phyloP scores from a whole-genome alignment of 83 land plant genomes.

The Diphasiastrum complanatum region DNA sequence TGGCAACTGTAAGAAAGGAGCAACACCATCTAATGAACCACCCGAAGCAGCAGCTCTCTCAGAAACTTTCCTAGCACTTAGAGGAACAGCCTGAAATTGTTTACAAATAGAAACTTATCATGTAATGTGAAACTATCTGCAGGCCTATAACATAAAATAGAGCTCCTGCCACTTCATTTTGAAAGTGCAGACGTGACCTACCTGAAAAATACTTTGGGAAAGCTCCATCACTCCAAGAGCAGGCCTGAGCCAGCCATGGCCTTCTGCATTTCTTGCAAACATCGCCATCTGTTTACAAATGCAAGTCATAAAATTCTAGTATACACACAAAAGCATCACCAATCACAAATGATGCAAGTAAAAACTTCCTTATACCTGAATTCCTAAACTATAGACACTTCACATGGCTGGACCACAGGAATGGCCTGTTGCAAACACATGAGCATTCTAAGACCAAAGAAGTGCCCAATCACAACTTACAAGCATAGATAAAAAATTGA shows the following conservation, averaged over 20 bases:
- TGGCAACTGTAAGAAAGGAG: slow-evolving; percentile 51
- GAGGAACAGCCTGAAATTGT: slow-evolving; percentile 74
- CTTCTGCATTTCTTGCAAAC: slow-evolving; percentile 61
- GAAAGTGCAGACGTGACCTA: slow-evolving; percentile 15
- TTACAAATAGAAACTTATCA: not conserved
- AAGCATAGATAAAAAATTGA: too few relatives aligned
- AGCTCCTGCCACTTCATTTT: not conserved
- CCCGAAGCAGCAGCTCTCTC: slow-evolving; percentile 33
- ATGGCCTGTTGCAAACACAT: too few relatives aligned
- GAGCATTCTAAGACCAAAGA: too few relatives aligned
- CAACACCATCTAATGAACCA: slow-evolving; percentile 58
- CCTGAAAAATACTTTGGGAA: slow-evolving; percentile 90
- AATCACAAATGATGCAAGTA: too few relatives aligned
- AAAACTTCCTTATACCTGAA: too few relatives aligned
- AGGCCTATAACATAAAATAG: not conserved
- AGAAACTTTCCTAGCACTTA: slow-evolving; percentile 63
- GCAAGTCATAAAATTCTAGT: not conserved
- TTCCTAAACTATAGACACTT: too few relatives aligned
- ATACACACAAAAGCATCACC: not conserved
- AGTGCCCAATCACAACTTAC: too few relatives aligned
- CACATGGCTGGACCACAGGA: too few relatives aligned
- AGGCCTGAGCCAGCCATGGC: slow-evolving; percentile 97
- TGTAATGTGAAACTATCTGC: too few relatives aligned
- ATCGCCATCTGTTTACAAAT: slow-evolving; percentile 79
- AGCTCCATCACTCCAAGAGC: slow-evolving; percentile 95